Evolutionary conservation across 768 basidiomycete genomes (phyloP).

Genomic region (Kondoa subrosea): DNA sequence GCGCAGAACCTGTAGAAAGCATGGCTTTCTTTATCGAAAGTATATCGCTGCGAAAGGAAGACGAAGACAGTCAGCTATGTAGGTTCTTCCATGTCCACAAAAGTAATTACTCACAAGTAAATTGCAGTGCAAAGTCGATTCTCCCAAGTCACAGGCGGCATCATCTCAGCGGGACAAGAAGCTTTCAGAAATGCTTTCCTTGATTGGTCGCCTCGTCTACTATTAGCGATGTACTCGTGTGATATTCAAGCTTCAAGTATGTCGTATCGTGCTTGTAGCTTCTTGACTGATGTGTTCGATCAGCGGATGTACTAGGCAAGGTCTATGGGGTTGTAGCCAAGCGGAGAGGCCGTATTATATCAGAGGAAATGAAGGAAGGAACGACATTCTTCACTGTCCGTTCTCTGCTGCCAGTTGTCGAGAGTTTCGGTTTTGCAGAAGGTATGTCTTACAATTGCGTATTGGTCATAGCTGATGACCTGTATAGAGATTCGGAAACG

Average conservation of each 20-base stretch:
- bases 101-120: constrained; percentile 7
- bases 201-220: constrained; percentile 93
- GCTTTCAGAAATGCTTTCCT: constrained; percentile 74
- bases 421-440: constrained; percentile 93
- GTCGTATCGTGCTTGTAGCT: constrained; percentile 30
- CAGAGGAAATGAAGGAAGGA: constrained; percentile 98
- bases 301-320: constrained; percentile 92
- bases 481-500: constrained; percentile 82
- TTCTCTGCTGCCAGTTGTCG: constrained; percentile 81
- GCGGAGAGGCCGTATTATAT: constrained; percentile 75
- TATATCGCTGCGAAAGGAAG: constrained; percentile 46
- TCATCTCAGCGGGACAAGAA: constrained; percentile 75
- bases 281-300: not conserved
- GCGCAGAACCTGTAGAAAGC: constrained; percentile 85
- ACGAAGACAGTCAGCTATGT: constrained; percentile 53
- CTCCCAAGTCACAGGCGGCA: constrained; percentile 68
- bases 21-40: constrained; percentile 77
- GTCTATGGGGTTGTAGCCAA: constrained; percentile 89
- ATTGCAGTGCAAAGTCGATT: constrained; percentile 10
- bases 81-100: constrained; percentile 24
- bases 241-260: constrained; percentile 94
- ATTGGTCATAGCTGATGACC: no score
- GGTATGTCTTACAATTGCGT: constrained; percentile 40
- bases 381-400: constrained; percentile 84
- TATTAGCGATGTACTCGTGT: constrained; percentile 96